Evolutionary conservation across 2,329 filamentous ascomycete species (phyloP).

Genomic region (Aspergillus nomiae): DNA sequence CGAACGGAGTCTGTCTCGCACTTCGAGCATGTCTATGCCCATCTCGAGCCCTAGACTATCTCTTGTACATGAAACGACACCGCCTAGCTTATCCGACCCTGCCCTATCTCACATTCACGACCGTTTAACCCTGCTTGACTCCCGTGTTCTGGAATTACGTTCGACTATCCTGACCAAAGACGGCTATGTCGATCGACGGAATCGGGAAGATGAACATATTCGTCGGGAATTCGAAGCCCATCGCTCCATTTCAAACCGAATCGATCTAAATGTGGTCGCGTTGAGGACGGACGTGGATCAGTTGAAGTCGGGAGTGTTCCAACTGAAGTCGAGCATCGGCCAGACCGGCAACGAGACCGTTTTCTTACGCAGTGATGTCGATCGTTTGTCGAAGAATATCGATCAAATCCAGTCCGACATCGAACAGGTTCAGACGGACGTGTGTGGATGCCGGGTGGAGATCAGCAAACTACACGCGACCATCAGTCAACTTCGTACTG

Average conservation of each 20-base stretch:
- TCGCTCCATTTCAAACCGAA: conserved; percentile 35
- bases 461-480: conserved; percentile 39
- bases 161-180: conserved; percentile 42
- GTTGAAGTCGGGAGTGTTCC: conserved; percentile 37
- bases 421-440: conserved; percentile 36
- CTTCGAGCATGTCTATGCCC: conserved; percentile 40
- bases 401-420: conserved; percentile 39
- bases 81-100: conserved; percentile 36
- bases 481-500: conserved; percentile 39
- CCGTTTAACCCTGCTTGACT: conserved; percentile 41
- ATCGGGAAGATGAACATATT: conserved; percentile 42
- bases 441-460: conserved; percentile 38
- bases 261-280: conserved; percentile 38
- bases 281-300: conserved; percentile 40
- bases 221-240: conserved; percentile 42
- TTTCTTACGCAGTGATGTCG: conserved; percentile 39
- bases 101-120: conserved; percentile 41
- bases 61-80: conserved; percentile 36
- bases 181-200: conserved; percentile 41
- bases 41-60: conserved; percentile 40
- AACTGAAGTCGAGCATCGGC: conserved; percentile 36
- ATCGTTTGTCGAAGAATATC: conserved; percentile 40
- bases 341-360: conserved; percentile 36
- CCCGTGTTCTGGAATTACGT: conserved; percentile 40
- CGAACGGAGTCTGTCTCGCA: conserved; percentile 40